Evolutionary conservation across 495 filamentous ascomycete species (phyloP).

Genomic region (Evansstolkia leycettana): DNA sequence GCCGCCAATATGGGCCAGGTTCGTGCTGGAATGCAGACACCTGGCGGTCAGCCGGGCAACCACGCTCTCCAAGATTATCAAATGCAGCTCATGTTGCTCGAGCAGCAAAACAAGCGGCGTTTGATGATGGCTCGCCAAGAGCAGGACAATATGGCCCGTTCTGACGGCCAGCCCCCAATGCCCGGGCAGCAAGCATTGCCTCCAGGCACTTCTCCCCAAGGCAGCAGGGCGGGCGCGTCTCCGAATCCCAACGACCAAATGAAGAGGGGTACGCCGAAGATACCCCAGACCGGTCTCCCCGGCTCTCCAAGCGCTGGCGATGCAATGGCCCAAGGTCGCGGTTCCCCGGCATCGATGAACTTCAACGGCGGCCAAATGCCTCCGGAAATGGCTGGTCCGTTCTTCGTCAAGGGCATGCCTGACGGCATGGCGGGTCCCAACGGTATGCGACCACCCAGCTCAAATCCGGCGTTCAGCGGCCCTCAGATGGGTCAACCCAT

Average conservation of each 20-base stretch:
- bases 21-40: constrained; percentile 38
- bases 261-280: constrained; percentile 83
- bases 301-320: constrained; percentile 76
- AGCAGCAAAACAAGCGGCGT: constrained; percentile 97
- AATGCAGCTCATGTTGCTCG: constrained; percentile 97
- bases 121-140: constrained; percentile 96
- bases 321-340: constrained; percentile 55
- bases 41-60: constrained; percentile 54
- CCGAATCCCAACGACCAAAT: constrained; percentile 83
- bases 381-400: constrained; percentile 48
- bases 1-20: constrained; percentile 41
- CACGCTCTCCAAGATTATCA: constrained; percentile 97
- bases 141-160: constrained; percentile 63
- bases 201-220: constrained; percentile 70
- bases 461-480: constrained; percentile 63
- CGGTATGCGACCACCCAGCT: constrained; percentile 76
- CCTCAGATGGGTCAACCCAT: constrained; percentile 52
- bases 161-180: constrained; percentile 45
- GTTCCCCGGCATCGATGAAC: constrained; percentile 73
- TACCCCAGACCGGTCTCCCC: constrained; percentile 59
- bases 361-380: constrained; percentile 59
- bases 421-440: constrained; percentile 51
- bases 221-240: constrained; percentile 68
- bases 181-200: constrained; percentile 43
- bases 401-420: constrained; percentile 44